A percentile compares a stretch with the other conserved stretches of the same genome.
Evolutionary conservation across 306 rosid genomes (phyloP).

Genomic region (Cicer arietinum): DNA sequence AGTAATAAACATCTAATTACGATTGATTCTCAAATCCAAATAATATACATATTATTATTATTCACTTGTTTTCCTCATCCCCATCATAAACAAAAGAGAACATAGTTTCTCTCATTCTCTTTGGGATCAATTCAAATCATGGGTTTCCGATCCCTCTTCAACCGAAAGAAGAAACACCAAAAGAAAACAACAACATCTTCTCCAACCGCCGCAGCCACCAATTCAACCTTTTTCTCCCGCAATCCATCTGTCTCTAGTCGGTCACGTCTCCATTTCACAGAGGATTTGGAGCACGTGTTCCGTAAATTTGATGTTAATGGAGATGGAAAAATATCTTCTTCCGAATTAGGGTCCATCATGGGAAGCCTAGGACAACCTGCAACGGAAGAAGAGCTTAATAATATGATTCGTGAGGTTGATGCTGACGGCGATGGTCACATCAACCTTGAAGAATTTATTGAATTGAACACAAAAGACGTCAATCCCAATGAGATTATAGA

Average conservation of each 20-base stretch:
- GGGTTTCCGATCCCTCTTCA: constrained; percentile 75
- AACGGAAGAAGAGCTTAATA: constrained; percentile 64
- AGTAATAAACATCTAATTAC: constrained; percentile 23
- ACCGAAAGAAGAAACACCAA: constrained; percentile 61
- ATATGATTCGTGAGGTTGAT: constrained; percentile 80
- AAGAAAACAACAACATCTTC: not conserved
- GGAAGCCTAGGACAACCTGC: constrained; percentile 67
- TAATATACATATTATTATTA: not conserved
- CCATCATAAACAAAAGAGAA: constrained; percentile 41
- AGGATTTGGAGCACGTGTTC: constrained; percentile 77
- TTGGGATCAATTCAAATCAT: constrained; percentile 39
- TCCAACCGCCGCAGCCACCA: not conserved
- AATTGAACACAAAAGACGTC: constrained; percentile 73
- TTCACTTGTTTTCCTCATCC: constrained; percentile 15
- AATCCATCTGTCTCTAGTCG: constrained; percentile 41
- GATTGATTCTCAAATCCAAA: not conserved
- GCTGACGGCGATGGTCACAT: constrained; percentile 84
- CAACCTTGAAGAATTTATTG: constrained; percentile 69
- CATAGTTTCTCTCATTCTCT: constrained; percentile 12
- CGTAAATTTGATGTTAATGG: constrained; percentile 56
- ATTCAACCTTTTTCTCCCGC: not conserved
- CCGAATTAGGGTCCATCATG: constrained; percentile 82
- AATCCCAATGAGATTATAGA: constrained; percentile 70
- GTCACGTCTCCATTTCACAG: constrained; percentile 48
- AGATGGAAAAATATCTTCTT: constrained; percentile 82